Evolutionary conservation across 805 yeast genomes (phyloP), one percentile per base, ranked within the genome.

Genomic region (Yamadazyma kitorensis): DNA sequence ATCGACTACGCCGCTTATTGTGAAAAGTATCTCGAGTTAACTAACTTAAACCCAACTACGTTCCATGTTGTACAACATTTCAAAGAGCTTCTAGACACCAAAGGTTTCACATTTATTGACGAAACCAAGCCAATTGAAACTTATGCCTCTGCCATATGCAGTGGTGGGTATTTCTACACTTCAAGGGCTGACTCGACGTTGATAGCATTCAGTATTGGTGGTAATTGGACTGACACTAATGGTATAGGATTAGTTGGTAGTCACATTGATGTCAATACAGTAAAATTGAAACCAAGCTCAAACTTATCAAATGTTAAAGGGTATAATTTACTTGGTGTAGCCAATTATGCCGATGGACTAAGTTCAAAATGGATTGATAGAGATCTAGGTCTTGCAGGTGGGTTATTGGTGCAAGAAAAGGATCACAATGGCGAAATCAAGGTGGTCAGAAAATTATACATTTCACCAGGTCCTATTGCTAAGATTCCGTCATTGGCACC

Each of bases 401-500:
- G 86, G 39, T 72, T 86, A 16, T 63, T 84, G 33, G 74, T 77
- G 4, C 72, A 68, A 45, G 44, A 48, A 18, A 33, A 34, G 14
- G 59, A 65, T 4, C n/a, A n/a, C n/a, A n/a, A n/a, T n/a, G n/a
- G n/a, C n/a, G n/a, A n/a, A n/a, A n/a, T n/a, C n/a, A 56, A 57
- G 34, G 57, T 78, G 32, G 54, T 48, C 6, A 56, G 72, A 6
- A 64, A 61, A 37, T 54, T 78, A 47, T 72, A 80, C 23, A 73
- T 72, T 52, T 61, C 82, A 1, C 83, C 84, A 11, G 71, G 69
- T 44, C 86, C 86, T 43, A 73, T 86, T 48, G 95, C 89, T 10
- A 79, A 79, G 47, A 82, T 86, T 34, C 94, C 95, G 4, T 74
- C 91, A 2, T 68, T 87, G 52, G 95, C 95, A 5, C 89, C 89